Evolutionary conservation across 495 filamentous ascomycete genomes (phyloP).

Genomic region (Hyphodiscus hymeniophilus): DNA sequence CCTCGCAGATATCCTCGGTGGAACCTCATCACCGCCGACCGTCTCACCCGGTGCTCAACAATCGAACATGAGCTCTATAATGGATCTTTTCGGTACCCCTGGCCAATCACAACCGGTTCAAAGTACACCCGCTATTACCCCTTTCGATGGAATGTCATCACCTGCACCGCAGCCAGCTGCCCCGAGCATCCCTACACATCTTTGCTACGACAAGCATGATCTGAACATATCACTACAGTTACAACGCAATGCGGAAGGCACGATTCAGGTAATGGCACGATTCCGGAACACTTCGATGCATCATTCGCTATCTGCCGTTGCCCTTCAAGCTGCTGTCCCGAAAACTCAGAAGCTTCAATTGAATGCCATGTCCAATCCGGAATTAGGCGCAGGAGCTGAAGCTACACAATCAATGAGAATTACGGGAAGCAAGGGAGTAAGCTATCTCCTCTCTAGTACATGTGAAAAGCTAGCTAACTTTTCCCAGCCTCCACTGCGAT

Average conservation of each 20-base stretch:
- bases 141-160: slow-evolving; percentile 35
- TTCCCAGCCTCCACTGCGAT: slow-evolving; percentile 55
- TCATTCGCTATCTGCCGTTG: slow-evolving; percentile 57
- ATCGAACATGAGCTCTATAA: slow-evolving; percentile 68
- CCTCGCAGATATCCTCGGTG: slow-evolving; percentile 77
- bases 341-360: slow-evolving; percentile 90
- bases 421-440: slow-evolving; percentile 74
- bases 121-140: slow-evolving; percentile 38
- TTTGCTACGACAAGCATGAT: slow-evolving; percentile 79
- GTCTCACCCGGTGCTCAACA: slow-evolving; percentile 40
- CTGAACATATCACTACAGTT: slow-evolving; percentile 71
- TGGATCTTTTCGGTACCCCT: slow-evolving; percentile 68
- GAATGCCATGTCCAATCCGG: slow-evolving; percentile 72
- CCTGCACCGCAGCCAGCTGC: slow-evolving; percentile 38
- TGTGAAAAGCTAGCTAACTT: slow-evolving; percentile 22
- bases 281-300: slow-evolving; percentile 71
- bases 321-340: slow-evolving; percentile 88
- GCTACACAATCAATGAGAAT: slow-evolving; percentile 86
- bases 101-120: slow-evolving; percentile 28
- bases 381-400: slow-evolving; percentile 69
- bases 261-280: slow-evolving; percentile 67
- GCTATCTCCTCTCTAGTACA: slow-evolving; percentile 26
- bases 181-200: slow-evolving; percentile 42
- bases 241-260: slow-evolving; percentile 66
- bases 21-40: slow-evolving; percentile 37